These are phyloP conservation scores for Hypoxylon sp. DNA, from an alignment of 2,329 filamentous ascomycete species.

Conservation along the genomic window DNA sequence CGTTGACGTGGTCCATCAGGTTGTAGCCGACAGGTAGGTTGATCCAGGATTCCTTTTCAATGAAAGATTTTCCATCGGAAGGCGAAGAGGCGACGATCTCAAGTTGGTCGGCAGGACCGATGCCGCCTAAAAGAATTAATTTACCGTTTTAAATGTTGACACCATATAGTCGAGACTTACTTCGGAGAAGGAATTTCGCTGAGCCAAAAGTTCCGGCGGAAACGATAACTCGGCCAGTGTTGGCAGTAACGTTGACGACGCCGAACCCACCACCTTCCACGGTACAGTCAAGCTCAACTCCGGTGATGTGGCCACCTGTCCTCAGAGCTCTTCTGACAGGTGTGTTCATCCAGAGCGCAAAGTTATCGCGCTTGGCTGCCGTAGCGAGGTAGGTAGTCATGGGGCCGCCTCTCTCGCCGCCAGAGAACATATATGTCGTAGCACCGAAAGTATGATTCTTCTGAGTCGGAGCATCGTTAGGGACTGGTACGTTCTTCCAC, in stretches of 20 bases:
- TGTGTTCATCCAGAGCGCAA: conserved; percentile 77
- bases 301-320: conserved; percentile 72
- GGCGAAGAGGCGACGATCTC: conserved; percentile 64
- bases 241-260: conserved; percentile 71
- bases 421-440: conserved; percentile 76
- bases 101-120: conserved; percentile 75
- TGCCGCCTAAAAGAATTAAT: conserved; percentile 63
- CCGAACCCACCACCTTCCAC: conserved; percentile 69
- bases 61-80: conserved; percentile 66
- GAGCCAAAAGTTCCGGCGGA: conserved; percentile 79
- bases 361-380: conserved; percentile 73
- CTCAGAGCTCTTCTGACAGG: conserved; percentile 77
- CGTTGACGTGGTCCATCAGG: conserved; percentile 70
- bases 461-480: conserved; percentile 70
- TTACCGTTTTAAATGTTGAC: background rate
- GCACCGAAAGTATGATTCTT: conserved; percentile 77
- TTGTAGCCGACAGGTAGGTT: conserved; percentile 72
- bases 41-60: conserved; percentile 68
- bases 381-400: conserved; percentile 78
- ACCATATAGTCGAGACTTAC: conserved; percentile 50
- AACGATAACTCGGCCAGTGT: conserved; percentile 76
- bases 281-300: conserved; percentile 74
- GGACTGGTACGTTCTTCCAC: conserved; percentile 71
- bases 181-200: conserved; percentile 77
- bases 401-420: conserved; percentile 77